Evolutionary conservation across 2,329 filamentous ascomycete genomes (phyloP), one percentile per base, ranked within the genome.

Genomic region (Trichoderma sp.): DNA sequence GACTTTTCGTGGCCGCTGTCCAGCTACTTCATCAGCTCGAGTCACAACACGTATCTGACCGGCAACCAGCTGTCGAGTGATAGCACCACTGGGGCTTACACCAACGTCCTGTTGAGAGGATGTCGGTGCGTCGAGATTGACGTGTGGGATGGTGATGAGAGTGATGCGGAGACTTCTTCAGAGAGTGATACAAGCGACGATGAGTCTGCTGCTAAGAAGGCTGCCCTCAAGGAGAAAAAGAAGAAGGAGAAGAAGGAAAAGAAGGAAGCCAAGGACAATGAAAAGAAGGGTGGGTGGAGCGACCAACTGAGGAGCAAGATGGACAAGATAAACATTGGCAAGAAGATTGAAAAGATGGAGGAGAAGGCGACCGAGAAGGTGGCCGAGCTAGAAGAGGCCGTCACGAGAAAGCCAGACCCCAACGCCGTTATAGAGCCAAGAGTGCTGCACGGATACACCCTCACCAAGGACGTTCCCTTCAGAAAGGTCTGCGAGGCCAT

Each of bases 61-160:
- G 95, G 95, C 28, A 93, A 95, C 78, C 95, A 98, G 83, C 89
- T 97, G 15, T 93, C 89, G 73, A 95, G 94, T 76, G 90, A 92
- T 73, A 96, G 94, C 67, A 97, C 94, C 79, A 94, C 93, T 0
- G 92, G 94, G 75, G 92, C 93, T 3, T 98, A 98, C 84, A 93
- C 93, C 75, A 91, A 91, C 65, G 93, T 95, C 11, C 84, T 98
- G 71, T 88, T 94, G 76, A 90, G 93, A 66, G 94, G 94, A 2
- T 97, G 95, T 76, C 91, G 95, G 20, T 98, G 95, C 81, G 91
- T 98, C 72, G 95, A 98, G 83, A 93, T 98, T 73, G 95, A 98
- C 78, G 97, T 96, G 76, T 98, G 95, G 95, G 93, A 98, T 79
- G 95, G 95, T 55, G 90, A 92, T 71, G 91, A 94, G 77, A 94